phyloP scores from a whole-genome alignment of 2,329 filamentous ascomycete genomes.

The Curvularia sp. region DNA sequence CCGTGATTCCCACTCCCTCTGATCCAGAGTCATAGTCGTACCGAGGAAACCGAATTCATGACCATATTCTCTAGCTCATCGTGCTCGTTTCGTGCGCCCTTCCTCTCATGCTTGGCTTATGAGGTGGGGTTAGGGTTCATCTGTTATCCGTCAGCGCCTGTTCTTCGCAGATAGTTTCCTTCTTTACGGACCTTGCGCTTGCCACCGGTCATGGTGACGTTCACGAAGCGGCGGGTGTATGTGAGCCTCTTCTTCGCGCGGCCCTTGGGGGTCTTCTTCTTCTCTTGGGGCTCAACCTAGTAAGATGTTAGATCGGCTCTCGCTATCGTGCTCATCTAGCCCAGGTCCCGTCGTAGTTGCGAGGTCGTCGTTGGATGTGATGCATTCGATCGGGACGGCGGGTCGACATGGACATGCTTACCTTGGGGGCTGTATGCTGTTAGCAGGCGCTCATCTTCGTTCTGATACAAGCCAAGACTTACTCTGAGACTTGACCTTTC shows the following conservation, averaged over 20 bases:
- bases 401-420: constrained; percentile 23
- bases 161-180: not conserved
- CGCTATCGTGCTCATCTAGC: not conserved
- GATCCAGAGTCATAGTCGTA: constrained; percentile 52
- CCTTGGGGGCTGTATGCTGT: constrained; percentile 35
- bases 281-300: constrained; percentile 89
- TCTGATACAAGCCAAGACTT: constrained; percentile 20
- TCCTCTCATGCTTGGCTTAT: constrained; percentile 55
- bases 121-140: constrained; percentile 88
- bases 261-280: constrained; percentile 96
- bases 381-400: constrained; percentile 7
- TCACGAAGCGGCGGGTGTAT: constrained; percentile 98
- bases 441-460: constrained; percentile 22
- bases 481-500: constrained; percentile 84
- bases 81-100: constrained; percentile 41
- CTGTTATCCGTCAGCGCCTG: constrained; percentile 52
- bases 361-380: not conserved
- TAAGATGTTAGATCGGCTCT: constrained; percentile 32
- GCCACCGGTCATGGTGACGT: constrained; percentile 95
- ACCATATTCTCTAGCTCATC: constrained; percentile 45
- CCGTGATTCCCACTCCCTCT: constrained; percentile 46
- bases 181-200: constrained; percentile 85
- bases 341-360: not conserved
- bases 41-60: constrained; percentile 48
- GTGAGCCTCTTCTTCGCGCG: constrained; percentile 95